Evolutionary conservation across 805 yeast genomes (phyloP), one percentile per base, ranked within the genome.

Genomic region (Lachancea kluyveri): DNA sequence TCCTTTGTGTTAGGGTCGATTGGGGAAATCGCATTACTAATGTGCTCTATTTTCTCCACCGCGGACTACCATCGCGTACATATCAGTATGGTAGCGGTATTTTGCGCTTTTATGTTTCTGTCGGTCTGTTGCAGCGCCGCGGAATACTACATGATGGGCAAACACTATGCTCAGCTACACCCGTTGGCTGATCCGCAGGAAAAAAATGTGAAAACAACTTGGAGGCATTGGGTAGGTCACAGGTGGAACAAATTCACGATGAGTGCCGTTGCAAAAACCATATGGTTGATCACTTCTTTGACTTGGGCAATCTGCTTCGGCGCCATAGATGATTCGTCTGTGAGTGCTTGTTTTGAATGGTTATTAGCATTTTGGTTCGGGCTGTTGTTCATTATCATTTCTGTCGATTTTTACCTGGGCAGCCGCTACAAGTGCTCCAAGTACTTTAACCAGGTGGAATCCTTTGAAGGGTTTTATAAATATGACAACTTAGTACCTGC

Each of bases 281-380:
- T 68, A 6, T 90, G 95, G 95, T 59, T 82, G 15, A 37, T 68
- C 2, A 50, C 68, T 12, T 92, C 94, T 1, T 62, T 79, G 11
- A 73, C 64, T 0, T 68, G 83, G 50, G 95, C 90, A 3, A 57
- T 80, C 16, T 67, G 73, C 19, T 90, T 85, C 42, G 86, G 74
- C n/a, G 66, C 56, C 3, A 50, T 60, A 30, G 47, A 59, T 6
- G 48, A 59, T 22, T 63, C 69, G 41, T 70, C 70, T 3, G 62
- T 68, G 19, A 67, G 77, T 24, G 87, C 87, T 0, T 62, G 67
- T 13, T 74, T 81, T 51, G 97, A 90, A 59, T 90, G 97, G 97
- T 52, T 77, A 3, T 58, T 88, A 25, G 77, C 90, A n/a, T 88
- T 78, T 58, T 78, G 84, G 76, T 88, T 82, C 52, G 92, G 94